phyloP scores from a whole-genome alignment of 2,329 filamentous ascomycete genomes.

The Cadophora luteo-olivacea region DNA sequence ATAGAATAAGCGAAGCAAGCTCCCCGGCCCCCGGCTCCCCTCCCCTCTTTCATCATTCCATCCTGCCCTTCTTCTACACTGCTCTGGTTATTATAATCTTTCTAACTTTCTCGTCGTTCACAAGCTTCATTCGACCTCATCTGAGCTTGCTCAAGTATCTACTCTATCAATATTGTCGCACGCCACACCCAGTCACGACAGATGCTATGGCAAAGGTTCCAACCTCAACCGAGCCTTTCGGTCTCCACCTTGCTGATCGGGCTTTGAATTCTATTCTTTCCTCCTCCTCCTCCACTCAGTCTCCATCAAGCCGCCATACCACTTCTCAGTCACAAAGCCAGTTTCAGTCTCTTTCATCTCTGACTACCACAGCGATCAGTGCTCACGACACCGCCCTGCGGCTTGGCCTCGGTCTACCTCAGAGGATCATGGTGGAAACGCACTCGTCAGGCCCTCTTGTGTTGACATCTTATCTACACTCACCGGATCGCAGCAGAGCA shows the following conservation, averaged over 20 bases:
- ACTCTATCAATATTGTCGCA: background rate
- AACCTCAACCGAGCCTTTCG: conserved; percentile 28
- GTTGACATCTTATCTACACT: conserved; percentile 55
- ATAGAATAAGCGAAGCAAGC: background rate
- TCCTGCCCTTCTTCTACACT: background rate
- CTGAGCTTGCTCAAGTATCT: background rate
- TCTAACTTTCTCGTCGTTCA: background rate
- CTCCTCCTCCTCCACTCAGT: conserved; percentile 46
- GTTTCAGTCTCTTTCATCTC: conserved; percentile 56
- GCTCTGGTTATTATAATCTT: background rate
- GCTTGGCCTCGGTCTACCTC: conserved; percentile 58
- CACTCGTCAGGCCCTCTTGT: conserved; percentile 47
- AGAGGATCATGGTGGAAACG: conserved; percentile 66
- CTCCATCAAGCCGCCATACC: conserved; percentile 27
- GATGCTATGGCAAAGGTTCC: conserved; percentile 5
- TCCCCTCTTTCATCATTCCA: background rate
- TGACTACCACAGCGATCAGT: conserved; percentile 59
- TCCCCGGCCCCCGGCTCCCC: background rate
- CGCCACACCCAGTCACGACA: background rate
- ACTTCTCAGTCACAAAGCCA: conserved; percentile 27
- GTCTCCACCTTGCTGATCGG: conserved; percentile 56
- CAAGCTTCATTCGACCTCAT: background rate
- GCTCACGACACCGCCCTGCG: conserved; percentile 60
- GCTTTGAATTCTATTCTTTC: conserved; percentile 63
- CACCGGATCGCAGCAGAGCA: conserved; percentile 25